A percentile compares a stretch with the other conserved stretches of the same genome.
Conservation (phyloP, 495 filamentous ascomycete species). For the Xylaria castorea region DNA sequence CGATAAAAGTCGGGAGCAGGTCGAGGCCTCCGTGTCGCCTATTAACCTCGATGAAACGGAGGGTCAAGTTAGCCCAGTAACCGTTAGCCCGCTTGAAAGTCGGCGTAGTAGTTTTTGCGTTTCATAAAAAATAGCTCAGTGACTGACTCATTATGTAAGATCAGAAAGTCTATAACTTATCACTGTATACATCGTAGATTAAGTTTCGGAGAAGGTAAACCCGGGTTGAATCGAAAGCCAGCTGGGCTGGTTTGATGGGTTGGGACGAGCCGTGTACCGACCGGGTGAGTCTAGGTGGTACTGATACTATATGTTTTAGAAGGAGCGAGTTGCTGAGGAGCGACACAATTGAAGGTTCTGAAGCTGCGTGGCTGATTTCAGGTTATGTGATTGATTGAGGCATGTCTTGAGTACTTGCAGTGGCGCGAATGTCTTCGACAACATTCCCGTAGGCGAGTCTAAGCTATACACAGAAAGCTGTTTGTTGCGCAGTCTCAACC, state of each 20-base stretch:
- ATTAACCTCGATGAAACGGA: slow-evolving; percentile 20
- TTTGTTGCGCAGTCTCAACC: too few relatives aligned
- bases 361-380: neutral
- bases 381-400: neutral
- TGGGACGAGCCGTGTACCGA: neutral
- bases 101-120: neutral
- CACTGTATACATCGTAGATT: neutral
- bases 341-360: neutral
- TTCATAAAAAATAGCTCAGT: neutral
- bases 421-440: too few relatives aligned
- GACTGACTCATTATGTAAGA: neutral
- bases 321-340: neutral
- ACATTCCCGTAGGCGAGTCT: too few relatives aligned
- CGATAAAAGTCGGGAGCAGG: slow-evolving; percentile 1
- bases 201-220: neutral
- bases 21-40: slow-evolving; percentile 32
- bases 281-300: neutral
- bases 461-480: too few relatives aligned
- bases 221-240: neutral
- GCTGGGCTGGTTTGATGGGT: neutral
- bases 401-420: too few relatives aligned
- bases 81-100: slow-evolving; percentile 32
- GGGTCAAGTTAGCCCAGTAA: slow-evolving; percentile 4
- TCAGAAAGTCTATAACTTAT: neutral
- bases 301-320: neutral